Evolutionary conservation across 768 basidiomycete genomes (phyloP).

Genomic region (Arthromyces matolae): DNA sequence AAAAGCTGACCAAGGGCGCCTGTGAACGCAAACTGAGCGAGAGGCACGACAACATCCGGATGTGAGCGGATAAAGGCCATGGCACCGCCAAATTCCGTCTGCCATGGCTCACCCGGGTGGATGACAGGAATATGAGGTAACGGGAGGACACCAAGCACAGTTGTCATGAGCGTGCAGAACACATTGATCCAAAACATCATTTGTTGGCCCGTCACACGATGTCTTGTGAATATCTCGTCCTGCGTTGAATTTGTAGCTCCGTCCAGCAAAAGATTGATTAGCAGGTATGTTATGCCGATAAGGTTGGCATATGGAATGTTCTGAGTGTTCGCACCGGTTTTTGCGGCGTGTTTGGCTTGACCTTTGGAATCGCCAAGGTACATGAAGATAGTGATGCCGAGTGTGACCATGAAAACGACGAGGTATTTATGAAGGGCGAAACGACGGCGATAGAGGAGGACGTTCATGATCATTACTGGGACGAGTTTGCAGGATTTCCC

Average conservation of each 20-base stretch:
- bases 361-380: constrained; percentile 64
- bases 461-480: constrained; percentile 97
- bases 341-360: constrained; percentile 36
- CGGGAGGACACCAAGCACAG: constrained; percentile 66
- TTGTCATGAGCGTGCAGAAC: constrained; percentile 74
- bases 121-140: constrained; percentile 81
- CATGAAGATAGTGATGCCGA: constrained; percentile 94
- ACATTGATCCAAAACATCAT: constrained; percentile 99
- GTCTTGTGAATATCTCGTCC: constrained; percentile 87
- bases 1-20: constrained; percentile 96
- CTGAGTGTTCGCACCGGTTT: constrained; percentile 29
- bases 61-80: constrained; percentile 74
- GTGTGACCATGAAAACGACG: constrained; percentile 89
- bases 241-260: constrained; percentile 95
- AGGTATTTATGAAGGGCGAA: constrained; percentile 95
- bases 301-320: constrained; percentile 50
- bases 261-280: constrained; percentile 87
- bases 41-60: constrained; percentile 67
- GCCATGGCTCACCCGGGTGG: constrained; percentile 58
- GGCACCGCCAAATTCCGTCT: constrained; percentile 63
- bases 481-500: constrained; percentile 99
- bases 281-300: constrained; percentile 71
- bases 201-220: constrained; percentile 81
- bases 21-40: constrained; percentile 82
- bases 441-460: constrained; percentile 86